Evolutionary conservation across 495 filamentous ascomycete species (phyloP), one percentile per base, ranked within the genome.

Genomic region (Parathielavia appendiculata): DNA sequence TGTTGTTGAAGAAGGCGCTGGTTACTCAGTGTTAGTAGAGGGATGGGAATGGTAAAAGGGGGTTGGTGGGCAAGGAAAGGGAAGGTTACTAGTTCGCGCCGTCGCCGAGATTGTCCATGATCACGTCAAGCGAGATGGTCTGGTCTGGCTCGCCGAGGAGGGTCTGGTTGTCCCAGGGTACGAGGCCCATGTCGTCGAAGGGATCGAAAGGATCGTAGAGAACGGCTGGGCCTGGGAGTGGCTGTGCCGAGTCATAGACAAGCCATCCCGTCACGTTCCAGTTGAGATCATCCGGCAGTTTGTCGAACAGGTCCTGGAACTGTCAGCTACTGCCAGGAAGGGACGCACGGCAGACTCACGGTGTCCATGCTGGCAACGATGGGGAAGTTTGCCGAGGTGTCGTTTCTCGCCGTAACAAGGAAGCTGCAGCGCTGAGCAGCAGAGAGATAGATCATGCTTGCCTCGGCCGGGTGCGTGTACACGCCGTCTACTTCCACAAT

Each of bases 261-360:
- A 95, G 78, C 86, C 86, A 92, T 9, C 86, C 87, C 0, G 90
- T 92, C 0, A 82, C 84, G 58, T 92, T 95, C 51, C 81, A 82
- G 65, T 92, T 88, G 12, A 91, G 75, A 5, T 71, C 76, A 4
- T 71, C 64, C 0, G 89, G 89, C 9, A 89, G 62, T 4, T 61
- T 72, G 65, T 91, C 89, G 64, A 91, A 91, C 0, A 90, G 75
- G 60, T 54, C 58, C 54, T 45, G 26, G 19, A 17, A 12, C 12
- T 16, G 43, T 62, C 44, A 62, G 50, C 58, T 14, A 53, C 38
- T 0, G 2, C 45, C 16, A 10, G 10, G 13, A 36, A 26, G 51
- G 11, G 22, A 54, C 13, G 0, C 35, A 47, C 40, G n/a, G 14
- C n/a, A 17, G 22, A 62, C 75, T 57, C 63, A 82, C 81, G 26